Base-by-base conservation (phyloP, 1,284 basidiomycete species). In the Ustilago cynodontis region DNA sequence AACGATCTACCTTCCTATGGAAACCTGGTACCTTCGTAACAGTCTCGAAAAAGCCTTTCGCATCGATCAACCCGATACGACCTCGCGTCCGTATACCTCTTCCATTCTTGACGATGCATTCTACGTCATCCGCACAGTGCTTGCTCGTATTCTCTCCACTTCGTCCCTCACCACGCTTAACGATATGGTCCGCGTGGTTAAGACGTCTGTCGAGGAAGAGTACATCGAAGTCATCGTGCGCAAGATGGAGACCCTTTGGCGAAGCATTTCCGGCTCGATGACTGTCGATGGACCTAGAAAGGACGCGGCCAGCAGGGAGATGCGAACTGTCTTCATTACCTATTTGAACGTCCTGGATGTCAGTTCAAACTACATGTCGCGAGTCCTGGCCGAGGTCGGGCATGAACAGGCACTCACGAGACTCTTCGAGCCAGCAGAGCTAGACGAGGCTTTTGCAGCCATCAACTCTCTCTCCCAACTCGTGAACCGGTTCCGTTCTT, bases 21-120 rank as follows among this genome's bases (percentile, higher is more conserved):
- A 99, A 86, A 87, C 91, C 3, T 98, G 95, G 95, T 98, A 95
- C 86, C 90, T 92, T 18, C 91, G 93, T n/a, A 91, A 90, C 13
- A 92, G 91, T 64, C 91, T 97, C 53, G 93, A 96, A 82, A 95
- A 95, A 89, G 59, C 66, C 20, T 50, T 69, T 52, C 60, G 69
- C 51, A 50, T 71, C 55, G 79, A 61, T 39, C 60, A 76, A 24
- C 67, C 78, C 2, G 84, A 85, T 35, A 71, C 75, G 24, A 45
- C 58, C 1, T 69, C 77, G 3, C 71, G 59, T 2, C 81, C 84
- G 0, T 72, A 80, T 56, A 78, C 80, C 6, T 80, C 82, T 2
- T 82, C 83, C 3, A 65, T 86, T 37, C 79, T 83, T 26, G 84
- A 86, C 65, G 84, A 86, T 47, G 79, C 81, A 18, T 86, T 86